Evolutionary conservation across 768 basidiomycete genomes (phyloP), one percentile per base, ranked within the genome.

Genomic region (Podaxis pistillaris): DNA sequence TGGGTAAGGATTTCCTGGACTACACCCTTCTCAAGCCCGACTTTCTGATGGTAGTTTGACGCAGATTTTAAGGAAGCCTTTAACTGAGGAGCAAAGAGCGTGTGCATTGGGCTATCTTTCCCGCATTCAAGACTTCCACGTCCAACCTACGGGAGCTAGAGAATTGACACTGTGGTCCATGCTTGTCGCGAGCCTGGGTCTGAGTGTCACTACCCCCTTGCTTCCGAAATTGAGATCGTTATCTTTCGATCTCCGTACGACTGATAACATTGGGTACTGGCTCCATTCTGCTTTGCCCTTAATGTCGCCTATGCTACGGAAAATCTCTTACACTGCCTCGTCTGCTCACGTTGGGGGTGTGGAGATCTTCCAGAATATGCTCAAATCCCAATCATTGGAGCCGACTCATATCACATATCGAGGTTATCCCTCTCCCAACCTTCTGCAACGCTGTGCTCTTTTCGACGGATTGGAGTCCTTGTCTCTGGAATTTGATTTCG

Each of bases 101-200:
- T 13, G 54, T 37, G 54, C n/a, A 22, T 22, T 55, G 54, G 37
- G 19, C 9, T 55, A 55, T 28, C 36, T 55, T 8, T 37, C 38
- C 41, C 57, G 47, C 22, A 58, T 58, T 44, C 57, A 36, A 44
- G 30, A 46, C 13, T 40, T 58, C 40, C 12, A 58, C 22, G 22
- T 46, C 22, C 56, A 22, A 26, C 38, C 40, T 11, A 46, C 22
- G 24, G 33, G 4, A 24, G 36, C 41, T 5, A 58, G 44, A 13
- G 57, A 58, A n/a, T 9, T 38, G 33, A n/a, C 36, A 12, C 54
- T 55, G 13, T 55, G 36, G 54, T 19, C 54, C 37, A 37, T 55
- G 19, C 54, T 55, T 13, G 19, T n/a, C n/a, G 17, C 19, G 12
- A 55, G 33, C 54, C 11, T 55, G 36, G 54, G 54, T n/a, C 54